Evolutionary conservation across 164 flowering plant genomes (phyloP).

Genomic region (Vitis vinifera): ASM3070453v1 NC_081805.1:26916001-26916500

Average conservation of each 20-base stretch:
- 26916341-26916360: slow-evolving; percentile 15
- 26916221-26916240: slow-evolving; percentile 6
- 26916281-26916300: no score
- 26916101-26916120: slow-evolving; percentile 33
- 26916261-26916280: background rate
- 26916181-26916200: slow-evolving; percentile 55
- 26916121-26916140: slow-evolving; percentile 36
- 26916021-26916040: slow-evolving; percentile 10
- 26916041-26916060: slow-evolving; percentile 10
- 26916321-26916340: slow-evolving; percentile 9
- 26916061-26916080: background rate
- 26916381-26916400: no score
- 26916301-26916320: no score
- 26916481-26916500: no score
- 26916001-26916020: slow-evolving; percentile 17
- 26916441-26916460: no score
- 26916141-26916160: slow-evolving; percentile 36
- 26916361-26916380: background rate
- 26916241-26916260: background rate
- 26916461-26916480: no score
- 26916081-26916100: slow-evolving; percentile 4
- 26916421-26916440: no score
- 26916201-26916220: slow-evolving; percentile 50
- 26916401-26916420: no score
- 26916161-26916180: slow-evolving; percentile 8